Evolutionary conservation across 495 filamentous ascomycete genomes (phyloP), one percentile per base, ranked within the genome.

Genomic region (Annulohypoxylon bovei): DNA sequence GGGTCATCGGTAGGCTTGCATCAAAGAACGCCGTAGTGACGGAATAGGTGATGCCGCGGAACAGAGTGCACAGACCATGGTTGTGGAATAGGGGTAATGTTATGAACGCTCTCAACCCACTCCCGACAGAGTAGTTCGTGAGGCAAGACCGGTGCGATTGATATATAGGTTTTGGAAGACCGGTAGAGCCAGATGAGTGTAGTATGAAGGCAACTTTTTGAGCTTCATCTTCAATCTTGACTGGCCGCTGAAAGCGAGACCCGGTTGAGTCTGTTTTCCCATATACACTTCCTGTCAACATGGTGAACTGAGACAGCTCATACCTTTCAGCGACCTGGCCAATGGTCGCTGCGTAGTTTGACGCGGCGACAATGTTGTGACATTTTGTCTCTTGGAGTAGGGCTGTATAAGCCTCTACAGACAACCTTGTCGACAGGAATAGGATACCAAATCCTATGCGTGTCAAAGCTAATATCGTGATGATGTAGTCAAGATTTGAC

Each of bases 131-230:
- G 50, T 65, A 74, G 32, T 70, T 71, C 79, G 80, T 57, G 76
- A 77, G 32, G 40, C 57, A 49, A 44, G 70, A 53, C 28, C 25
- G 50, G 12, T 81, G 77, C 14, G 46, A 72, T 28, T 77, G 73
- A 47, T 63, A 76, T 50, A 80, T 77, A 11, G 87, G 85, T 56
- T 89, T 89, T 0, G 87, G 87, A 8, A 81, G 80, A 0, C 87
- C 87, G 5, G 87, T 89, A 4, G 85, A 87, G 1, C 87, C 87
- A 20, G 60, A 72, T 12, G 82, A 83, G 54, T 86, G 84, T 20
- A 86, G 78, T 18, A 86, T 80, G 42, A 79, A 70, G 14, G 71
- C 75, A 6, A 69, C 65, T 16, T 62, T 74, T 33, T 76, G 59
- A 0, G 55, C 35, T 52, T 80, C 76, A 23, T 69, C 44, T 40